Base-by-base conservation (phyloP, 208 protist species). In the Leishmania tropica region DNA sequence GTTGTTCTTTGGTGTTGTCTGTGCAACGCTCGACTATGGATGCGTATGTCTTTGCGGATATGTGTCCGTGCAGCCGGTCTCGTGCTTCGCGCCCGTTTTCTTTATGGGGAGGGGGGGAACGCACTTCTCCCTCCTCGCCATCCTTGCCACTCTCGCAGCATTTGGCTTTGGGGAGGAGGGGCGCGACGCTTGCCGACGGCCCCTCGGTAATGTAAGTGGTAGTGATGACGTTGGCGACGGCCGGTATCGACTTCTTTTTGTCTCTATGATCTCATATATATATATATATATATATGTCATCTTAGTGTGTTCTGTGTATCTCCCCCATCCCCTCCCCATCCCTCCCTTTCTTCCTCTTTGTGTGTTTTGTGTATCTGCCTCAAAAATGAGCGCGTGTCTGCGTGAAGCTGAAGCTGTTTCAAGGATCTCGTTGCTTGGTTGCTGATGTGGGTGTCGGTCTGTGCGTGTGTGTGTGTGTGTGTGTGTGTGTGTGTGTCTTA, bases 191-290 rank as follows among this genome's bases (percentile, higher is more conserved):
- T 21, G 51, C 11, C 15, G 51, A 21, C 15, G 51, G 51, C 15
- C 51, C 24, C 42, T n/a, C 45, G 13, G 31, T 51, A 73, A 73
- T 42, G 65, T 45, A 45, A 37, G 65, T 19, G 60, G 13, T 40
- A n/a, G 37, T 42, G 37, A 71, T 71, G 65, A 8, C 37, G 65
- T 11, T 47, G 62, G 31, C 3, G 65, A 45, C 1, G 40, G 42
- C 48, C 10, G 68, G 48, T 73, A 42, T 47, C 3, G 17, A 53
- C 8, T 21, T 53, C 45, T 13, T 53, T 28, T 3, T 51, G 68
- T 48, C 68, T 53, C 42, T 42, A 28, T 42, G 68, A 35, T 73
- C 68, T 51, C 68, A 73, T 73, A 51, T 71, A 40, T 40, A 47
- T 71, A 11, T 53, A 54, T 21, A 21, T 48, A 48, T 47, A 47